phyloP scores from a whole-genome alignment of 2,329 filamentous ascomycete species.

The Neopestalotiopsis sp. region DNA sequence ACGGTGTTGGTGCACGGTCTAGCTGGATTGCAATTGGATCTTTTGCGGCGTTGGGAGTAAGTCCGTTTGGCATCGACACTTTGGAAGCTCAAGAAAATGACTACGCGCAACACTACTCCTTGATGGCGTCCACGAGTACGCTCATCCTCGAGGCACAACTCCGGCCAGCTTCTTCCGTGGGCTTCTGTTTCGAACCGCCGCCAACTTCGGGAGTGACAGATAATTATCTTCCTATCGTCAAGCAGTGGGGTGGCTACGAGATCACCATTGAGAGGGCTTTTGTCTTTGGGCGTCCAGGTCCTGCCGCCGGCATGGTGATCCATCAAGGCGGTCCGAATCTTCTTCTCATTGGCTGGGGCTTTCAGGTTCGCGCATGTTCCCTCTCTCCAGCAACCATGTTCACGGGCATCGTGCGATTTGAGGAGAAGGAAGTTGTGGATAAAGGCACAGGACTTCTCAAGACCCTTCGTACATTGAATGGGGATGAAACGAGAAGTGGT shows the following conservation, averaged over 20 bases:
- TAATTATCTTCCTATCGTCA: constrained; percentile 27
- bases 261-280: constrained; percentile 38
- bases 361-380: background rate
- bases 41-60: too few species aligned
- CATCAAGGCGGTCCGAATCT: background rate
- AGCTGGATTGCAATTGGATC: too few species aligned
- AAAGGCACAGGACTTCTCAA: constrained; percentile 37
- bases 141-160: too few species aligned
- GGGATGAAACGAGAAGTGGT: constrained; percentile 42
- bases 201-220: too few species aligned
- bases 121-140: too few species aligned
- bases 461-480: constrained; percentile 42
- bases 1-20: too few species aligned
- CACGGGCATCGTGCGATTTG: background rate
- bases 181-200: too few species aligned
- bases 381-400: background rate
- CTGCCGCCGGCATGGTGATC: constrained; percentile 22
- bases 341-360: constrained; percentile 26
- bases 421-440: constrained; percentile 39
- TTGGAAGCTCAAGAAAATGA: too few species aligned
- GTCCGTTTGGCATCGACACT: too few species aligned
- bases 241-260: constrained; percentile 35
- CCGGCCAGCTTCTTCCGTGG: too few species aligned
- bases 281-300: constrained; percentile 36
- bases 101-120: too few species aligned